Evolutionary conservation across 805 yeast species (phyloP).

Genomic region (Clavispora asparagi): DNA sequence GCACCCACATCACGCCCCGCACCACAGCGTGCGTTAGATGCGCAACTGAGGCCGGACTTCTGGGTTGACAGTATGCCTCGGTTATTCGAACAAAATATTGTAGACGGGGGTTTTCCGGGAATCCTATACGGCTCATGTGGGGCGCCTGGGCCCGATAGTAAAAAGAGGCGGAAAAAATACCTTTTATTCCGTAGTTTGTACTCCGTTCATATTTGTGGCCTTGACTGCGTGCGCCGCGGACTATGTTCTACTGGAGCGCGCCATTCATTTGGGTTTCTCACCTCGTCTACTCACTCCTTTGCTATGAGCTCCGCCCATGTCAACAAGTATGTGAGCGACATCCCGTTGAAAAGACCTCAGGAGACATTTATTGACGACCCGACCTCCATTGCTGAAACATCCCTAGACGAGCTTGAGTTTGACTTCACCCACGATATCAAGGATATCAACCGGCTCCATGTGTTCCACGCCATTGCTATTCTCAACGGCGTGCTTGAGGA

Average conservation of each 20-base stretch:
- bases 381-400: constrained; percentile 25
- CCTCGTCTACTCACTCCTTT: neutral
- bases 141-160: too few relatives aligned
- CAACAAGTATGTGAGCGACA: constrained; percentile 20
- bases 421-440: constrained; percentile 27
- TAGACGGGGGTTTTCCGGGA: too few relatives aligned
- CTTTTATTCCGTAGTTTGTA: neutral
- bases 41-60: neutral
- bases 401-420: constrained; percentile 28
- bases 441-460: constrained; percentile 30
- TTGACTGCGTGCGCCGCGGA: neutral
- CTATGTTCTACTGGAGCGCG: neutral
- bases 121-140: too few relatives aligned
- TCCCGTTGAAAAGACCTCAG: constrained; percentile 32
- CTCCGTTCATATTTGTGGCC: neutral
- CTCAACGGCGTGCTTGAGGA: constrained; percentile 26
- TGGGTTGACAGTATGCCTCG: too few relatives aligned
- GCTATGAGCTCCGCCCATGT: constrained; percentile 3
- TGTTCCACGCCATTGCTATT: constrained; percentile 30
- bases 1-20: neutral
- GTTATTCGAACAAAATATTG: too few relatives aligned
- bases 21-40: neutral
- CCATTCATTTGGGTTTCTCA: neutral
- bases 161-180: too few relatives aligned
- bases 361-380: constrained; percentile 42